Conservation (phyloP, 148 eudicot species). For the Linanthus parryae region DNA sequence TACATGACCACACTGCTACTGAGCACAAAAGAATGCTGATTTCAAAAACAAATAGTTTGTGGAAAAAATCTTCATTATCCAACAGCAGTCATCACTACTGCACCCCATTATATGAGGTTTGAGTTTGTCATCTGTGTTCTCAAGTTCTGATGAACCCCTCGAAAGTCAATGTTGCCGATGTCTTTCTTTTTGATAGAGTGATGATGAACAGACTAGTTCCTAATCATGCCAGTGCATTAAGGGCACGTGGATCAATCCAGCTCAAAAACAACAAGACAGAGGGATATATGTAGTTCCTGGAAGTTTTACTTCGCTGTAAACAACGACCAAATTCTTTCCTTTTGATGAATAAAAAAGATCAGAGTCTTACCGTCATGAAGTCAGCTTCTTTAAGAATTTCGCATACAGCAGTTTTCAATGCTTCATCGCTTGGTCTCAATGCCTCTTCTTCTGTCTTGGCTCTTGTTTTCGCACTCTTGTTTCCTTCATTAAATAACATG, state of each 20-base stretch:
- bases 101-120: no score
- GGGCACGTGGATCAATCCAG: background rate
- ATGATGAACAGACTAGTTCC: no score
- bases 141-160: no score
- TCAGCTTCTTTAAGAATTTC: background rate
- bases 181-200: background rate
- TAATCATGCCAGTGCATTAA: background rate
- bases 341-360: background rate
- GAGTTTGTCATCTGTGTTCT: no score
- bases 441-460: background rate
- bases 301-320: background rate
- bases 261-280: background rate
- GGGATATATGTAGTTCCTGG: background rate
- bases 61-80: no score
- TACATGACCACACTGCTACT: no score
- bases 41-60: no score
- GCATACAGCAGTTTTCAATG: background rate
- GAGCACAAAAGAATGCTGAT: background rate
- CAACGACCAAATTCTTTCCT: background rate
- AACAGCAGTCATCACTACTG: no score
- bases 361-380: background rate
- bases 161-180: no score
- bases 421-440: background rate
- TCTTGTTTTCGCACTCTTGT: no score
- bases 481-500: no score